Base-by-base conservation (phyloP, 768 basidiomycete genomes). In the Rhodotorula kratochvilovae region DNA sequence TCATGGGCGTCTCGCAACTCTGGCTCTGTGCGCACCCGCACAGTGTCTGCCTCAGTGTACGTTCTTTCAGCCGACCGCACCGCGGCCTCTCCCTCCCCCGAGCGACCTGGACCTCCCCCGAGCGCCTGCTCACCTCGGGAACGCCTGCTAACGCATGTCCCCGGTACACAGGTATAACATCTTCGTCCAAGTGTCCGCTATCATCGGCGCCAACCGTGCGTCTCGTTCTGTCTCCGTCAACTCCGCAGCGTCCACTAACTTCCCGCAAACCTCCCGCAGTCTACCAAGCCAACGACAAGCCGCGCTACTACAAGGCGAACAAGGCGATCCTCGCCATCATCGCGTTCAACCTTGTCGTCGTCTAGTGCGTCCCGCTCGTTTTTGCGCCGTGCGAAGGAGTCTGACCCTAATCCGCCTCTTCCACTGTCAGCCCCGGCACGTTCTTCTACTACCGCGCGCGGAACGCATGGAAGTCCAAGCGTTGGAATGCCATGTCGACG, bases 1-100 rank as follows among this genome's bases (percentile, higher is more conserved):
- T 73, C 76, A 5, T 82, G 81, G 81, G 61, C 62, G 1, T 77
- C 76, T 21, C 50, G 78, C 31, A 80, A 81, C 62, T 69, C 79
- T 0, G 80, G 80, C 0, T 74, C 70, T 10, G 80, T 82, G 2
- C 71, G 78, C n/a, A 79, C 74, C 10, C 68, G 81, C 29, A 80
- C 81, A 4, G 78, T 82, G 10, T 78, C 80, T 0, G 78, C 79
- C 0, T 76, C 79, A 6, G 39, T 39, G 36, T 58, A 25, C 39
- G 69, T 29, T 17, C 54, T 68, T n/a, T n/a, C n/a, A n/a, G n/a
- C n/a, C n/a, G n/a, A n/a, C n/a, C n/a, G n/a, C n/a, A n/a, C n/a
- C n/a, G n/a, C n/a, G n/a, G 57, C 72, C 70, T 73, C 27, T 29
- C 42, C 61, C 36, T 29, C 21, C 13, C 50, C 11, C 8, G 5